Percentiles rank a stretch among this genome's conserved stretches.
These are phyloP conservation scores for Gentiana macrophylla DNA, from an alignment of 257 asterid genomes.

Conservation along the genomic window DNA sequence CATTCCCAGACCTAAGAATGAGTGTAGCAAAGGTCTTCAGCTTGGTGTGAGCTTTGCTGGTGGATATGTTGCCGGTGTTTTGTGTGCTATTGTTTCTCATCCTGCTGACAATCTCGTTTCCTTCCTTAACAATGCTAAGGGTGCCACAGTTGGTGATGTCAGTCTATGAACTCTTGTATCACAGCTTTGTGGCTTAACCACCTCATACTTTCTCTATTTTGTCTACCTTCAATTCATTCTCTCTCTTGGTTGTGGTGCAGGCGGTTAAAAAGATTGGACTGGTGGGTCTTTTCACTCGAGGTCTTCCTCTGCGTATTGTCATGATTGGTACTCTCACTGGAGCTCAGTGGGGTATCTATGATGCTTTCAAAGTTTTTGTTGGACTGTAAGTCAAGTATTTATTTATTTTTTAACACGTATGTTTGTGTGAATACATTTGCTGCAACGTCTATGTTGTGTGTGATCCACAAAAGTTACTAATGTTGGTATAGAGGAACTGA, in stretches of 20 bases:
- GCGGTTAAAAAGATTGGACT: slow-evolving; percentile 78
- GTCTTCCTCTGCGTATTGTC: slow-evolving; percentile 90
- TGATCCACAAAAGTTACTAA: no score
- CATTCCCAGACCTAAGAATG: slow-evolving; percentile 61
- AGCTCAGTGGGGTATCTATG: slow-evolving; percentile 97
- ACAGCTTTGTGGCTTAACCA: not conserved
- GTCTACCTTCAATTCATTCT: not conserved
- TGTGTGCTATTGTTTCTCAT: slow-evolving; percentile 81
- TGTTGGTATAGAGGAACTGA: no score
- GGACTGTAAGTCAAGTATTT: slow-evolving; percentile 57
- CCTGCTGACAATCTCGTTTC: slow-evolving; percentile 93
- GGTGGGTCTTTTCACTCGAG: slow-evolving; percentile 72
- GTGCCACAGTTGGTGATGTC: slow-evolving; percentile 85
- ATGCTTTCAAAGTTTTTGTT: slow-evolving; percentile 84
- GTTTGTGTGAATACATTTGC: no score
- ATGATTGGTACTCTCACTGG: slow-evolving; percentile 99
- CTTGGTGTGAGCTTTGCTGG: slow-evolving; percentile 92
- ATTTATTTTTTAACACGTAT: no score
- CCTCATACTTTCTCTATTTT: not conserved
- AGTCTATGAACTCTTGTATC: slow-evolving; percentile 15
- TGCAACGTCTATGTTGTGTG: no score
- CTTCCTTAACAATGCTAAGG: slow-evolving; percentile 88
- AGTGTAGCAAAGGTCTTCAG: slow-evolving; percentile 64
- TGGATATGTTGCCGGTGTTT: slow-evolving; percentile 80
- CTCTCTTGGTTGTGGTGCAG: slow-evolving; percentile 16